Base-by-base conservation (phyloP, 2,329 filamentous ascomycete genomes). In the Hymenoscyphus fraxineus region DNA sequence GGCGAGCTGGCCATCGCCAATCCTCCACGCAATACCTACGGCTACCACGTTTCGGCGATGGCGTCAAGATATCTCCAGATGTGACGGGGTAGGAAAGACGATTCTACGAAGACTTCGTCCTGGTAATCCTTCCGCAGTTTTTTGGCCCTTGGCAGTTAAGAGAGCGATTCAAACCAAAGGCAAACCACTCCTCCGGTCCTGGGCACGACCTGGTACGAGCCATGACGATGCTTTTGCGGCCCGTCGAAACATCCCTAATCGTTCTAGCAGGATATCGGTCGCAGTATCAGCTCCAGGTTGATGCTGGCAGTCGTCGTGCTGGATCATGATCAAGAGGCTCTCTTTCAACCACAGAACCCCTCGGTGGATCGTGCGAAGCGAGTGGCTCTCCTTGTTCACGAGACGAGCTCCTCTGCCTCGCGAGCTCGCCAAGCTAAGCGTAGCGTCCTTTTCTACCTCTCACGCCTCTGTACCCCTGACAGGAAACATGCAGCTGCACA, bases 21-120 rank as follows among this genome's bases (percentile, higher is more conserved):
- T 65, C 62, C 67, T 63, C 64, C 65, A 65, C 35, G 35, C 58
- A 57, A 59, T 27, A 27, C 27, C 27, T 27, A 27, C 27, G 27
- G 27, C 27, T 27, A 44, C 47, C 63, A 66, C 65, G 65, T 65
- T 66, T 68, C 67, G 67, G 67, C 61, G 67, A 65, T 65, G 67
- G 67, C 67, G 67, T 66, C 63, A 66, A 65, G 59, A 63, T 51
- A 58, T 39, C 41, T 41, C 32, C 10, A 22, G 57, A 59, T 39
- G 57, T 9, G 27, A 27, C 27, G 6, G 10, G 47, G 27, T 19
- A 19, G 13, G 27, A 12, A 6, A 51, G 27, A 16, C 19, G 16
- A 27, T 27, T 27, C 27, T 22, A 22, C 27, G 47, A 16, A 22
- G 47, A n/a, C 13, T 15, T 10, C 35, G 10, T 15, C 9, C 32